Evolutionary conservation across 1,139 yeast genomes (phyloP), one percentile per base, ranked within the genome.

Genomic region (Candida pseudoviswanathii): DNA sequence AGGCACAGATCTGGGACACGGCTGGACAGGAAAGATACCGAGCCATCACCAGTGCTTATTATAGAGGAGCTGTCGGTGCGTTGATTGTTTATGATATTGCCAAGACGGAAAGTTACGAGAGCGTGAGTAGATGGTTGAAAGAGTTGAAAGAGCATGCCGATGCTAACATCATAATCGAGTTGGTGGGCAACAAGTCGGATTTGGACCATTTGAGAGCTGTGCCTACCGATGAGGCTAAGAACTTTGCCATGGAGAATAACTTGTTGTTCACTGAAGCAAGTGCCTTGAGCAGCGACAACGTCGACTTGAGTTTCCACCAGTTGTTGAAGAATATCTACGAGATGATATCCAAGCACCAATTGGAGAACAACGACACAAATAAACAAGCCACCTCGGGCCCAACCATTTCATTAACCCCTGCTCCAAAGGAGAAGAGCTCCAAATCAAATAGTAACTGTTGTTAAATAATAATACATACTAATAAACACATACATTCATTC

Each of bases 1-100:
- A 94, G 71, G 97, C 98, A 6, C 99, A 95, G 70, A 91, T 94
- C 64, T 94, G 99, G 99, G 99, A 94, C 69, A 94, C 99, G 29
- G 99, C 99, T 2, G 99, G 99, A 52, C 99, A 94, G 75, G 99
- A 94, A 71, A 84, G 99, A 66, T 94, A 94, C 75, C 84, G 99
- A 62, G 98, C 99, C 47, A 94, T 94, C 65, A 95, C 99, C 38
- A 86, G 96, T 53, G 99, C 98, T 10, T 94, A 94, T 74, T 94
- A 94, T 69, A 81, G 99, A 66, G 99, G 99, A 43, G 99, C 99
- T 0, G 96, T 92, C 46, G 99, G 99, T 47, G 99, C 99, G 1
- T 78, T 94, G 61, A 86, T 94, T 54, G 96, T 94, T 57, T 94
- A 94, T 71, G 99, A 94, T 72, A 92, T 94, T 65, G 85, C 97